Conservation (phyloP, 768 basidiomycete species). For the Leccinum fibrillosum region DNA sequence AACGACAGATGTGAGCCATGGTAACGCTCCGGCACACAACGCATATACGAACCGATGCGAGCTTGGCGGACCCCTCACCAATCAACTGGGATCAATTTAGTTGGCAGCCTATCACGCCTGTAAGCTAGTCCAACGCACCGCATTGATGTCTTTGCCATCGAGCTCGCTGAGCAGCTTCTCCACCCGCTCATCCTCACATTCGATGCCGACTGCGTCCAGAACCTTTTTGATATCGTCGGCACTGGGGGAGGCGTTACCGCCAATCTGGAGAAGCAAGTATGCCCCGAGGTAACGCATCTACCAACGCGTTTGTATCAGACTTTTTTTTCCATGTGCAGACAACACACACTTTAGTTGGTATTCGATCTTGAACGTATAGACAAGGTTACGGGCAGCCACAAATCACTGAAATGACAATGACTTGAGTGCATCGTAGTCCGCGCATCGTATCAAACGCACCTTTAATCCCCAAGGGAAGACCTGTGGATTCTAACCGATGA, state of each 20-base stretch:
- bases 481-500: conserved; percentile 88
- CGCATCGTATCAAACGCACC: conserved; percentile 27
- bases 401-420: conserved; percentile 58
- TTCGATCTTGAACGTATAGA: conserved; percentile 28
- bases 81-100: conserved; percentile 59
- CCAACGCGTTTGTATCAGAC: background rate
- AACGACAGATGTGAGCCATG: conserved; percentile 4
- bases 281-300: conserved; percentile 94
- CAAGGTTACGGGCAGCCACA: conserved; percentile 76
- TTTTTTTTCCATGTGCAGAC: background rate
- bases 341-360: conserved; percentile 42
- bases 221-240: conserved; percentile 87
- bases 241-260: conserved; percentile 86
- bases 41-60: conserved; percentile 73
- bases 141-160: conserved; percentile 82
- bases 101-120: background rate
- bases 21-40: background rate
- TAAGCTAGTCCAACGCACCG: conserved; percentile 43
- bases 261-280: conserved; percentile 94
- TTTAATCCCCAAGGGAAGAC: conserved; percentile 93
- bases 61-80: conserved; percentile 87
- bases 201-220: conserved; percentile 82
- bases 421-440: conserved; percentile 2
- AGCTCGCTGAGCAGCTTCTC: conserved; percentile 86
- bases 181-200: conserved; percentile 80